These are phyloP conservation scores for Globisporangium cylindrosporum DNA, from an alignment of 352 stramenopile genomes.

Conservation along the genomic window DNA sequence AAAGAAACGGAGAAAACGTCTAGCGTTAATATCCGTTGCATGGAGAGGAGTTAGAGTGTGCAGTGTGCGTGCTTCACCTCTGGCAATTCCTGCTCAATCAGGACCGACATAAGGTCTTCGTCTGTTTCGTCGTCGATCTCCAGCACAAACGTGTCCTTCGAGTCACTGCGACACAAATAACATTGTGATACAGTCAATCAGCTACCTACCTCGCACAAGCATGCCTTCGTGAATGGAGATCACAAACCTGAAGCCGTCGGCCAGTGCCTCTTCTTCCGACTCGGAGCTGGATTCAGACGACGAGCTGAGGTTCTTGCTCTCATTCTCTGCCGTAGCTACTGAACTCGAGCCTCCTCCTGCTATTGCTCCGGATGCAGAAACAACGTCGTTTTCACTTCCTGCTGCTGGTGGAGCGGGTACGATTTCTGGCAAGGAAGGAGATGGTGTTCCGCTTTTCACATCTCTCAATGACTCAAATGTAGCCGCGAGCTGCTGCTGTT, in stretches of 20 bases:
- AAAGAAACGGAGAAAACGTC: not conserved
- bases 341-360: not conserved
- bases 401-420: not conserved
- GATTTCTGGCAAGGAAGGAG: slow-evolving; percentile 16
- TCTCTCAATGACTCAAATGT: slow-evolving; percentile 16
- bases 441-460: slow-evolving; percentile 22
- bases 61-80: slow-evolving; percentile 31
- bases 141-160: slow-evolving; percentile 85
- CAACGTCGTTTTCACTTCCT: slow-evolving; percentile 14
- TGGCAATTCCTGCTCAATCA: slow-evolving; percentile 84
- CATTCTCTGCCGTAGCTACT: slow-evolving; percentile 27
- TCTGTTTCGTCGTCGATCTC: slow-evolving; percentile 93
- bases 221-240: not conserved
- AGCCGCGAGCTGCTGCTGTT: slow-evolving; percentile 12
- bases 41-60: not conserved
- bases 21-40: not conserved
- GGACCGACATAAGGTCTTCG: slow-evolving; percentile 89
- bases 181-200: not conserved
- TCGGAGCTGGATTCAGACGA: slow-evolving; percentile 79
- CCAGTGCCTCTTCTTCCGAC: slow-evolving; percentile 81
- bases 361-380: not conserved
- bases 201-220: not conserved
- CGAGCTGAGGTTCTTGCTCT: slow-evolving; percentile 59
- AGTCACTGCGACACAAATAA: slow-evolving; percentile 40
- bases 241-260: slow-evolving; percentile 54